Evolutionary conservation across 2,329 filamentous ascomycete species (phyloP), one percentile per base, ranked within the genome.

Genomic region (Cladophialophora yegresii): DNA sequence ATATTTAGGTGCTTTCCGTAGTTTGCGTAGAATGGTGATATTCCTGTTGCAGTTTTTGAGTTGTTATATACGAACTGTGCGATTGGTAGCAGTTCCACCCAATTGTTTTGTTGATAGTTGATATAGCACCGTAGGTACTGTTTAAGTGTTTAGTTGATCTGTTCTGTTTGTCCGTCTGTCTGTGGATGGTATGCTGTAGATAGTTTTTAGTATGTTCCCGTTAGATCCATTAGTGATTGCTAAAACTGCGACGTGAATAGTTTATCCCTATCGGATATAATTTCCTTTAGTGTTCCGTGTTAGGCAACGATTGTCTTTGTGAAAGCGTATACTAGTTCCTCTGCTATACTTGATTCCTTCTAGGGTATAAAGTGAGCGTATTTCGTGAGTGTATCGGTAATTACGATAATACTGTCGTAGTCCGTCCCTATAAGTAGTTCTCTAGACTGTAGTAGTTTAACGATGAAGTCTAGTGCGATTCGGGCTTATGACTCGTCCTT

Each of bases 11-110:
- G 6, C 12, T 4, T 26, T 32, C 26, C 10, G 10, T 67, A 67
- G 16, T 67, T 67, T 9, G 54, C 13, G 26, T 60, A 67, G 26
- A 67, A 67, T 30, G 33, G 43, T 49, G 12, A 57, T 26, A 65
- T 54, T 16, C 6, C 16, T 20, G 6, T 54, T 28, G 16, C 10
- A n/a, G 4, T 6, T 28, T n/a, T 54, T 0, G 10, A 28, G 16
- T 32, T 54, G 16, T 54, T 54, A 32, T 26, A 54, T 20, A 20
- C 12, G 32, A 54, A 54, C 20, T 54, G 6, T 32, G 6, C 10
- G 4, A 54, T 54, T 32, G 16, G 16, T 54, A 54, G 8, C 5
- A 54, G 26, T 20, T 54, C 50, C 3, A 54, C 12, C 16, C 32
- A 12, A 51, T 51, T 51, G 23, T 51, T 51, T 51, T 51, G 23